phyloP scores from a whole-genome alignment of 345 rosid species.

The Moricandia arvensis region DNA sequence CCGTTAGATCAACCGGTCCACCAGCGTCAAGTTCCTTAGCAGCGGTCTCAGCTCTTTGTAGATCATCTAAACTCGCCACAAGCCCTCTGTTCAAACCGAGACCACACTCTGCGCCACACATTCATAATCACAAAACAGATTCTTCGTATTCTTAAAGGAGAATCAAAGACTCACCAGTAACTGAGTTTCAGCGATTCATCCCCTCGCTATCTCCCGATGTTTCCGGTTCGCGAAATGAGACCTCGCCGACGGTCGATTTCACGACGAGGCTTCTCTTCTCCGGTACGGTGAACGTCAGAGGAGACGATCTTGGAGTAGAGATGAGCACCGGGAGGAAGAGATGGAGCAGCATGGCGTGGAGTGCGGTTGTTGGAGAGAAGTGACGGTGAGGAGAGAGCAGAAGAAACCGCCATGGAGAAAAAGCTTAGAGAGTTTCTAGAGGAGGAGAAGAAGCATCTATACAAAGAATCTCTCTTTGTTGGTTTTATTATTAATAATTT shows the following conservation, averaged over 20 bases:
- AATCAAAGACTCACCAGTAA: slow-evolving; percentile 48
- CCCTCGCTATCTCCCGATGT: slow-evolving; percentile 29
- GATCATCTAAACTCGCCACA: slow-evolving; percentile 65
- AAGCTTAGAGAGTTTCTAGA: slow-evolving; percentile 34
- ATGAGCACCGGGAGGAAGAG: slow-evolving; percentile 2
- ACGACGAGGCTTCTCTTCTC: slow-evolving; percentile 29
- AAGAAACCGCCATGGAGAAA: slow-evolving; percentile 28
- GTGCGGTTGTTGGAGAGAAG: slow-evolving; percentile 23
- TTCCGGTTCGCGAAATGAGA: slow-evolving; percentile 41
- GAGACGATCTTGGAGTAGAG: not conserved
- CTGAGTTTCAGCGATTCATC: slow-evolving; percentile 50
- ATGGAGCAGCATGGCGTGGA: not conserved
- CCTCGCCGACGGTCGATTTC: slow-evolving; percentile 50
- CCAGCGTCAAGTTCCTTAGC: slow-evolving; percentile 74
- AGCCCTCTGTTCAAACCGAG: slow-evolving; percentile 86
- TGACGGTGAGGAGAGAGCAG: slow-evolving; percentile 1
- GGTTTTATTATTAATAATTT: not conserved
- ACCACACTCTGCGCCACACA: slow-evolving; percentile 58
- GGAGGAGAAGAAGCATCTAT: slow-evolving; percentile 6
- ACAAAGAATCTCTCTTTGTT: not conserved
- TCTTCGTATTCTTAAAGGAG: not conserved
- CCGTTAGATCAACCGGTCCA: slow-evolving; percentile 62
- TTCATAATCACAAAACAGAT: not conserved
- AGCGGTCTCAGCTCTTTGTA: slow-evolving; percentile 61
- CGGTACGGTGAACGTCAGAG: not conserved